Base-by-base conservation (phyloP, 352 stramenopile species). In the Pythium phragmiticola region DNA sequence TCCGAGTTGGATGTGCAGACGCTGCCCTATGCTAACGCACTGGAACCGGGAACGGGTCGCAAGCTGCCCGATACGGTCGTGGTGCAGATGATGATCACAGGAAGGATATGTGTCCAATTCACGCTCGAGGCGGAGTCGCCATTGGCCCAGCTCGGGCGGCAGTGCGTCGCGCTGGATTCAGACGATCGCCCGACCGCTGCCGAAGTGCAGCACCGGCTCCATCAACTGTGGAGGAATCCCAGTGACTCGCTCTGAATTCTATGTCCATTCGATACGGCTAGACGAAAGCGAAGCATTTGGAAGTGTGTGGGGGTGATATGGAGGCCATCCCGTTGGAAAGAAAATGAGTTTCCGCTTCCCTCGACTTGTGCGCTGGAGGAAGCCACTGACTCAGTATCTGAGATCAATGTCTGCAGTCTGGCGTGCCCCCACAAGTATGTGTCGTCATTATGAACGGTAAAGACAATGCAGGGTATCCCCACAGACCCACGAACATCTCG, bases 1-100 rank as follows among this genome's bases (percentile, higher is more conserved):
- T 76, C 68, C 0, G 81, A 90, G 50, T 65, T 90, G 42, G 81
- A 90, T 43, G 78, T 74, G 7, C 78, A 86, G 37, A 41, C 59
- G 13, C 61, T 87, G 3, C 82, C 79, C 13, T 88, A 89, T 60
- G 68, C 51, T 7, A 34, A 61, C 7, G 57, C 43, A 3, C 9
- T 57, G 2, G 53, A 63, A 37, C 46, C 61, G 9, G 53, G 53
- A 7, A 58, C 61, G 2, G 37, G 26, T 16, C 61, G 53, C 19
- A 68, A 68, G 33, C 46, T 67, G 16, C 60, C 60, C 1, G 60
- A 67, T 13, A 67, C 60, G 9, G 60, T 61, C 13, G 45, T 67
- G 12, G 34, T 61, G 4, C 34, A 60, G 12, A 62, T 61, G 37
- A 45, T 69, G 49, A 48, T 43, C 2, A 42, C 58, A 11, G 57